Evolutionary conservation across 2,329 filamentous ascomycete species (phyloP).

Genomic region (Kalaharituber pfeilii): DNA sequence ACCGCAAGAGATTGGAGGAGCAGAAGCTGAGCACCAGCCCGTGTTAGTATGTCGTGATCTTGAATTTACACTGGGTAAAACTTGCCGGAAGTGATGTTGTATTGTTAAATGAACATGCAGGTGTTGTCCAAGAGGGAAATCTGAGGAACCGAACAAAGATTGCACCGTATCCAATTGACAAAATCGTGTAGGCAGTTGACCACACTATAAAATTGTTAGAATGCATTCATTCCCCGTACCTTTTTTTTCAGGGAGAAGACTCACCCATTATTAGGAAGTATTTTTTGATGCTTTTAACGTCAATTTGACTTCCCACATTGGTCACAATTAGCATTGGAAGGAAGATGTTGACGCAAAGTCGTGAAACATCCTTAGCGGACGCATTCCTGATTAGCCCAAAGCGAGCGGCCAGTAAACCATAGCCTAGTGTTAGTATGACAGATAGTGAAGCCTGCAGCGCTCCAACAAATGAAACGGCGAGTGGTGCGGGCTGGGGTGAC

Average conservation of each 20-base stretch:
- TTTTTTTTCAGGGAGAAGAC: background rate
- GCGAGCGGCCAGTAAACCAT: conserved; percentile 30
- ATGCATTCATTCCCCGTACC: background rate
- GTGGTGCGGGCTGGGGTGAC: conserved; percentile 5
- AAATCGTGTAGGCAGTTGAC: conserved; percentile 29
- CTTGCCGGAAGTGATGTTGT: conserved; percentile 30
- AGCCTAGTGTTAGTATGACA: conserved; percentile 33
- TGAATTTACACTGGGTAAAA: too few relatives aligned
- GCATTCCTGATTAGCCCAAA: conserved; percentile 27
- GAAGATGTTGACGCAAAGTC: conserved; percentile 34
- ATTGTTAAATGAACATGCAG: conserved; percentile 35
- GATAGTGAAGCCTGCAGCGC: conserved; percentile 34
- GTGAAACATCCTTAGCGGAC: conserved; percentile 31
- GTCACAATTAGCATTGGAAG: conserved; percentile 33
- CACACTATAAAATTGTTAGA: conserved; percentile 24
- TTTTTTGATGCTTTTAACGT: conserved; percentile 13
- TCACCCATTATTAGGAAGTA: conserved; percentile 17
- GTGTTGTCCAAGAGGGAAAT: conserved; percentile 33
- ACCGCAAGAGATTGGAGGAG: conserved; percentile 34
- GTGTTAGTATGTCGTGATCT: too few relatives aligned
- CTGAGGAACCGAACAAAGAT: conserved; percentile 27
- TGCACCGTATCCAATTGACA: conserved; percentile 30
- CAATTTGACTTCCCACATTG: conserved; percentile 29
- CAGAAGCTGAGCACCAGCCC: conserved; percentile 23
- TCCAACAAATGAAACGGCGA: conserved; percentile 28